Evolutionary conservation across 345 rosid genomes (phyloP).

Genomic region (Mangifera indica): DNA sequence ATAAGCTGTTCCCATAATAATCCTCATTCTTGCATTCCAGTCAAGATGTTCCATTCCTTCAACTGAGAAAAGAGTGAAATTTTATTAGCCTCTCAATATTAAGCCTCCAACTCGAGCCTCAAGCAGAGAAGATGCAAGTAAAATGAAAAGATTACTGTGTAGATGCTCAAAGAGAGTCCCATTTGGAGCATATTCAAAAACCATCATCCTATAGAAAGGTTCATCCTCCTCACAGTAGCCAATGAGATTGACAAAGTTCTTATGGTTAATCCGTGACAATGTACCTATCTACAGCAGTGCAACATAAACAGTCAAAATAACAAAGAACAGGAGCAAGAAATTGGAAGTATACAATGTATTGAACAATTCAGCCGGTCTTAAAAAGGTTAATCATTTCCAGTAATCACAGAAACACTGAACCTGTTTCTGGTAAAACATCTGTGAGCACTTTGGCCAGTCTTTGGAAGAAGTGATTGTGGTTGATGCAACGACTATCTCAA

Average conservation of each 20-base stretch:
- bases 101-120: conserved; percentile 3
- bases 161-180: conserved; percentile 85
- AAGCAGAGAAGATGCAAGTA: neutral
- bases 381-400: neutral
- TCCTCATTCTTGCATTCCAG: conserved; percentile 81
- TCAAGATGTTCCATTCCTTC: conserved; percentile 91
- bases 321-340: neutral
- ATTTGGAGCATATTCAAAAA: conserved; percentile 96
- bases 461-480: conserved; percentile 42
- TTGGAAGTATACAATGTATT: neutral
- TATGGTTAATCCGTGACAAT: conserved; percentile 80
- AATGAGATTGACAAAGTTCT: conserved; percentile 87
- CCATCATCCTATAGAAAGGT: conserved; percentile 96
- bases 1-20: conserved; percentile 87
- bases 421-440: conserved; percentile 73
- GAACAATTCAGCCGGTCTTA: neutral
- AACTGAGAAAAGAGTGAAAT: conserved; percentile 37
- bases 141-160: conserved; percentile 52
- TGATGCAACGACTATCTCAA: conserved; percentile 88
- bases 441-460: conserved; percentile 67
- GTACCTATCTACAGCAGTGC: conserved; percentile 54
- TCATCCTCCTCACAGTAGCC: conserved; percentile 86
- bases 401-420: conserved; percentile 28
- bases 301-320: conserved; percentile 12
- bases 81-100: conserved; percentile 20